phyloP scores from a whole-genome alignment of 139 green algal genomes.

The Tetradesmus lagerheimii region DNA sequence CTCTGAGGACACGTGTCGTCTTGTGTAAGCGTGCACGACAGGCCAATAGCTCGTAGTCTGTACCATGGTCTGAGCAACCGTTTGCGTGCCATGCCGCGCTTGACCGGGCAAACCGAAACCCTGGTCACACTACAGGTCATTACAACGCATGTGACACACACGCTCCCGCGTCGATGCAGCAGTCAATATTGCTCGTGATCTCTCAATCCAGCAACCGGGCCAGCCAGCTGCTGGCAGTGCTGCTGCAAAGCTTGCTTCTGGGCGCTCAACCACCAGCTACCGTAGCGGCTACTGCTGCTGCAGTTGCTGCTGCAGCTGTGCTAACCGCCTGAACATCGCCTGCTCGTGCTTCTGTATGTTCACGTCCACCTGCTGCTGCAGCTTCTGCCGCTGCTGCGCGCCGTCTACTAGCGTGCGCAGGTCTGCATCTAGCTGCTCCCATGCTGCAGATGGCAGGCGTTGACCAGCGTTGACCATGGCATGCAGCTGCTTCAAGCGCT shows the following conservation, averaged over 20 bases:
- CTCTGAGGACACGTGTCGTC: background rate
- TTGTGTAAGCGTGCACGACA: too few species aligned
- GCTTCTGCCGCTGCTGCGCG: slow-evolving; percentile 34
- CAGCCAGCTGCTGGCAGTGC: too few species aligned
- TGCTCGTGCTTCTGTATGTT: slow-evolving; percentile 37
- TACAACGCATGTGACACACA: background rate
- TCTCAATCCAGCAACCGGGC: too few species aligned
- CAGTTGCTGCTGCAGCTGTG: slow-evolving; percentile 23
- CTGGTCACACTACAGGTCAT: background rate
- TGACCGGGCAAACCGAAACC: background rate
- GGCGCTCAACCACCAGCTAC: background rate
- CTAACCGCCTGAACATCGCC: slow-evolving; percentile 28
- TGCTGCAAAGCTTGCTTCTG: too few species aligned
- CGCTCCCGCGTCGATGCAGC: background rate
- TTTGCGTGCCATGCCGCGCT: background rate
- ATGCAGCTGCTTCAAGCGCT: slow-evolving; percentile 31
- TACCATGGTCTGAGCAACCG: too few species aligned
- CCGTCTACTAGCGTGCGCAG: background rate
- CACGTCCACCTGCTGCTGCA: slow-evolving; percentile 43
- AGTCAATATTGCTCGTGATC: background rate
- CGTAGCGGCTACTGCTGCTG: background rate
- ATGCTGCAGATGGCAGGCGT: slow-evolving; percentile 1
- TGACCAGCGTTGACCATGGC: background rate
- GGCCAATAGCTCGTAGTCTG: too few species aligned
- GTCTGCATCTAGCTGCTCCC: slow-evolving; percentile 33